Base-by-base conservation (phyloP, 2,329 filamentous ascomycete genomes). In the Exophiala alcalophila region DNA sequence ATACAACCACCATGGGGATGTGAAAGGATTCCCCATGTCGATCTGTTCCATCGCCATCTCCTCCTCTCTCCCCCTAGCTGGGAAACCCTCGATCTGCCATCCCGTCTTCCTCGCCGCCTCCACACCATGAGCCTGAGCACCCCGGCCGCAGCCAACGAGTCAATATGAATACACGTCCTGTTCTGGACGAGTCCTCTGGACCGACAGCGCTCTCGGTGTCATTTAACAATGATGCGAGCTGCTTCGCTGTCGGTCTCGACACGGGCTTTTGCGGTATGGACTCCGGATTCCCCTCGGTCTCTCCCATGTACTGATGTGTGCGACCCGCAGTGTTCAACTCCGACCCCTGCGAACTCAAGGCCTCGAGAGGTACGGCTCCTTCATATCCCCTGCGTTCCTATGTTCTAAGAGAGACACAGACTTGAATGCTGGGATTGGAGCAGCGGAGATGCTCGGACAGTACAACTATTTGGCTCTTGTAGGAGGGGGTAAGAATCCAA, bases 401-500 rank as follows among this genome's bases (percentile, higher is more conserved):
- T 8, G 26, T 24, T 35, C 15, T 42, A 18, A 48, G 28, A 9
- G 31, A 15, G 33, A 21, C 18, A 31, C 49, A 84, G 83, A 86
- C 57, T 87, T 89, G 69, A 86, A 85, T 61, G 86, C 84, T 12
- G 88, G 89, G 32, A 81, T 95, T 52, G 86, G 84, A 27, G 73
- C 87, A 27, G 86, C 84, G 18, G 83, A 89, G 64, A 92, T 95
- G 86, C 81, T 95, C 62, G 86, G 85, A 30, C 84, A 81, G 55
- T 82, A 86, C 39, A 90, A 91, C 67, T 94, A 90, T 63, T 74
- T 96, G 24, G 91, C 87, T 19, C 76, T 97, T 7, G 88, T 96
- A 41, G 90, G 90, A 52, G 91, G 91, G 55, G 89, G 92, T 34
- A 84, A 78, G 57, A 80, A 82, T 46, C 88, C 90, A 39, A 91